Percentiles rank a stretch among this genome's conserved stretches.
Conservation (phyloP, 805 yeast species). For the Yamadazyma ubonensis region DNA sequence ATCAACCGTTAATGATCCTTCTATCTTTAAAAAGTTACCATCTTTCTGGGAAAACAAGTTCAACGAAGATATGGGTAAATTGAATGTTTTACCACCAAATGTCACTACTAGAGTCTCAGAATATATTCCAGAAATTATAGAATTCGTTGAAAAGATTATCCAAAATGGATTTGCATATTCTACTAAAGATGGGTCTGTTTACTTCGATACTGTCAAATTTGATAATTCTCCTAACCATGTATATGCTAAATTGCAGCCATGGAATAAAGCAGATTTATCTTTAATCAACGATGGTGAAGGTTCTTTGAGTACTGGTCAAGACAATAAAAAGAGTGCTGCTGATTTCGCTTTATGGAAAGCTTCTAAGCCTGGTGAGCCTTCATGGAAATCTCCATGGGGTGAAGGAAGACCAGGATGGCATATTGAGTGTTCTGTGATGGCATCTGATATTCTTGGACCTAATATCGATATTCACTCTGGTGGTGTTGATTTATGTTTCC, state of each 20-base stretch:
- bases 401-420: slow-evolving; percentile 99
- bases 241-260: slow-evolving; percentile 96
- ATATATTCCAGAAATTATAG: slow-evolving; percentile 88
- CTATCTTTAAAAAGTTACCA: slow-evolving; percentile 76
- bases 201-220: slow-evolving; percentile 84
- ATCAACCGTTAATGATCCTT: slow-evolving; percentile 76
- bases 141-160: slow-evolving; percentile 72
- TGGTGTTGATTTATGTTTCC: slow-evolving; percentile 96
- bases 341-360: slow-evolving; percentile 98
- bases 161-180: slow-evolving; percentile 80
- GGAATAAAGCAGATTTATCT: slow-evolving; percentile 89
- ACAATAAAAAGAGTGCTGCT: slow-evolving; percentile 67
- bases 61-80: slow-evolving; percentile 78
- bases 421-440: slow-evolving; percentile 99
- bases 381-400: slow-evolving; percentile 97
- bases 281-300: slow-evolving; percentile 96
- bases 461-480: slow-evolving; percentile 94
- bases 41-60: slow-evolving; percentile 86
- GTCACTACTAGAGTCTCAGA: slow-evolving; percentile 94
- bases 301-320: slow-evolving; percentile 54
- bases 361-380: slow-evolving; percentile 95
- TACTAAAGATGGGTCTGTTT: slow-evolving; percentile 89
- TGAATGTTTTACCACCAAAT: slow-evolving; percentile 83
- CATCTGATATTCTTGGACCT: slow-evolving; percentile 79
- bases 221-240: slow-evolving; percentile 70